Conservation (phyloP, 1,284 basidiomycete genomes). For the Peniophora sp. region DNA sequence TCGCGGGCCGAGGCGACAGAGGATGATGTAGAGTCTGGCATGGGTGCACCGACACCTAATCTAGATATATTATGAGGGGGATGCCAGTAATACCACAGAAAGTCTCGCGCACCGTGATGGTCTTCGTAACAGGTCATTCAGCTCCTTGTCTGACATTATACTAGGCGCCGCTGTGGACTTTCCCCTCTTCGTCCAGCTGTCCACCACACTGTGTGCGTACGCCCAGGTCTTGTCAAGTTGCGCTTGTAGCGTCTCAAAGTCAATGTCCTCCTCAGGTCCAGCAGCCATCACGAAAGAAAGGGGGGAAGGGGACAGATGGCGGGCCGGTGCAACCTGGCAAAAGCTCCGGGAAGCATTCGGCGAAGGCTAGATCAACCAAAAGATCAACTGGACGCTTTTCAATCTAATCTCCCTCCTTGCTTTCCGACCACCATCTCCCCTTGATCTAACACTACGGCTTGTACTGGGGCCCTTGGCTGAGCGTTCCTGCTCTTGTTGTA, state of each 20-base stretch:
- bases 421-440: too few species aligned
- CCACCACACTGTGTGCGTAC: slow-evolving; percentile 58
- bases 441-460: too few species aligned
- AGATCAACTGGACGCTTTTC: too few species aligned
- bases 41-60: slow-evolving; percentile 60
- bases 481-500: too few species aligned
- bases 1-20: slow-evolving; percentile 30
- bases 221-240: slow-evolving; percentile 74
- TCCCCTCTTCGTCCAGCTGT: slow-evolving; percentile 62
- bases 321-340: too few species aligned
- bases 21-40: slow-evolving; percentile 36
- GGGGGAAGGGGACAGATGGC: too few species aligned
- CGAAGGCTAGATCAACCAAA: too few species aligned
- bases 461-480: too few species aligned
- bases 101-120: slow-evolving; percentile 50
- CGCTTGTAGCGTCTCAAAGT: slow-evolving; percentile 60
- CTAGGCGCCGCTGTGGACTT: slow-evolving; percentile 16
- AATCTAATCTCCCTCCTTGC: too few species aligned
- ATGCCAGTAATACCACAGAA: slow-evolving; percentile 1
- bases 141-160: slow-evolving; percentile 34
- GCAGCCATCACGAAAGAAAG: not conserved
- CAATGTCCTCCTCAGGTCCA: slow-evolving; percentile 38
- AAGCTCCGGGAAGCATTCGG: too few species aligned
- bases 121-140: slow-evolving; percentile 56
- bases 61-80: slow-evolving; percentile 25